Evolutionary conservation across 176 grass and related monocot genomes (phyloP), one percentile per base, ranked within the genome.

Genomic region (Lolium rigidum): DNA sequence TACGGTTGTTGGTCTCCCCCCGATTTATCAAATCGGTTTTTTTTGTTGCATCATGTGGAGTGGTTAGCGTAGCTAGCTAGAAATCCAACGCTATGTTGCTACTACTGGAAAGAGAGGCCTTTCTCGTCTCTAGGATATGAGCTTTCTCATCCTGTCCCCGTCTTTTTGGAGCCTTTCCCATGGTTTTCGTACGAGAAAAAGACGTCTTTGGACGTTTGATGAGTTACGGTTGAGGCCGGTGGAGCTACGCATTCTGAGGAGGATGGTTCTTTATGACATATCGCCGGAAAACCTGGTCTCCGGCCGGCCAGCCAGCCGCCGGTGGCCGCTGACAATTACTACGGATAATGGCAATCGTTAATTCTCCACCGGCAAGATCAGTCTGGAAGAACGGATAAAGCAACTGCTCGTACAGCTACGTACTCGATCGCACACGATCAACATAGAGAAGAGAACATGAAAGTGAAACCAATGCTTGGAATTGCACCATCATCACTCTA

Each of bases 281-380:
- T 17, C 61, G 87, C 83, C 90, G 77, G 68, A 90, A 91, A 93
- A 91, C 91, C 82, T 88, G 85, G 90, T 82, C 89, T 84, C 85
- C 87, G 77, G 43, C 78, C 70, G 28, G 83, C 77, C 41, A 5
- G 41, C 41, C 90, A 5, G 41, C 41, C 90, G 83, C 86, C 88
- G 80, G 86, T 86, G 83, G 83, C 78, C 49, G 17, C 56, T 64
- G 54, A 10, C 51, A 7, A 9, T 20, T 20, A 6, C 39, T 5
- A 38, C 31, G 46, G 18, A 2, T 73, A 9, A 28, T 6, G 24
- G 28, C 64, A 38, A 22, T 31, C 51, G 18, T 11, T 35, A 16
- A 69, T 39, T 39, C 13, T 31, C 50, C 15, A 14, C 38, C 48
- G 48, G 31, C 41, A 14, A 46, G 39, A 50, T 60, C 18, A 52